Conservation (phyloP, 176 grass and related monocot species). For the Dactylis glomerata region DNA sequence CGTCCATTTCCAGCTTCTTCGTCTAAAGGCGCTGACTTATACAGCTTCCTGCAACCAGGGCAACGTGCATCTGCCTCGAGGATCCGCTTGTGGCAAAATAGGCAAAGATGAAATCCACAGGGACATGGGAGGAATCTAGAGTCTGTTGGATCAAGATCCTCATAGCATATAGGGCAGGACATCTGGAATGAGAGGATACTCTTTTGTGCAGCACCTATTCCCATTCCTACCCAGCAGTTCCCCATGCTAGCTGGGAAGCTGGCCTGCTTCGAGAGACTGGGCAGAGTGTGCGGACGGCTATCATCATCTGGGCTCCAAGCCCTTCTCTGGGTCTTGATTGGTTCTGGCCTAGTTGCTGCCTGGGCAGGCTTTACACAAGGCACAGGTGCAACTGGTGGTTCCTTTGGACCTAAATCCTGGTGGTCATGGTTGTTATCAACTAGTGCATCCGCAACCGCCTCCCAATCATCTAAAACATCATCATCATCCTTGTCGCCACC, state of each 20-base stretch:
- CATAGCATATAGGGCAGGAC: constrained; percentile 86
- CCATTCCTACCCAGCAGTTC: constrained; percentile 38
- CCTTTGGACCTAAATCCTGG: constrained; percentile 22
- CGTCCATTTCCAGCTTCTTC: constrained; percentile 22
- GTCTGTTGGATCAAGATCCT: constrained; percentile 86
- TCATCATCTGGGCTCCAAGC: constrained; percentile 87
- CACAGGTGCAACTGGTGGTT: background rate
- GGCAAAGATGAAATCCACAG: constrained; percentile 84
- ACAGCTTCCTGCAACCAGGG: constrained; percentile 93
- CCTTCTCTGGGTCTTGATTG: constrained; percentile 35
- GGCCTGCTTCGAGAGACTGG: constrained; percentile 74
- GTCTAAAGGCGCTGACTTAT: constrained; percentile 35
- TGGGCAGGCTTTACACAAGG: background rate
- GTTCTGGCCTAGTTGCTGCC: constrained; percentile 34
- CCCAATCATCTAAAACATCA: constrained; percentile 83
- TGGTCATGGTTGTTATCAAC: constrained; percentile 27
- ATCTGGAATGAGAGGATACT: constrained; percentile 51
- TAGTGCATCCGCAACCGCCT: constrained; percentile 74
- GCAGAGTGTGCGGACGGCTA: constrained; percentile 75
- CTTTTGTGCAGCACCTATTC: constrained; percentile 36
- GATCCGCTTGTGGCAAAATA: constrained; percentile 94
- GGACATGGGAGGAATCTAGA: constrained; percentile 86
- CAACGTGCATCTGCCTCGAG: constrained; percentile 78
- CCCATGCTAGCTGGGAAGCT: constrained; percentile 63
- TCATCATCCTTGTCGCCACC: constrained; percentile 46